These are phyloP conservation scores for Barnettozyma sucrosica DNA, from an alignment of 805 yeast genomes.

Conservation along the genomic window DNA sequence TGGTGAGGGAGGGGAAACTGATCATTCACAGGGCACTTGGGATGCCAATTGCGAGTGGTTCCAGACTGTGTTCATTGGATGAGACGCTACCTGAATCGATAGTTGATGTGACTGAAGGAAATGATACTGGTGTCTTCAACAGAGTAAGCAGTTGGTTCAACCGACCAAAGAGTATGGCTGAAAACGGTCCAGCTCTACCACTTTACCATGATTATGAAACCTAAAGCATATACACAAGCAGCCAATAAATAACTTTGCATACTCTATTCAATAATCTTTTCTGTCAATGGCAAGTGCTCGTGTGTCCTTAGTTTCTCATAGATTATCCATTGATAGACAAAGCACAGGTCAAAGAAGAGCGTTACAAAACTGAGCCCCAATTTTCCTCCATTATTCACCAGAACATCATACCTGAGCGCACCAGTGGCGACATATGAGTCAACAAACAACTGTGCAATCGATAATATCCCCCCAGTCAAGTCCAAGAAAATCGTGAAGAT, in stretches of 20 bases:
- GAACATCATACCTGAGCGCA: constrained; percentile 18
- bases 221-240: not conserved
- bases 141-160: constrained; percentile 1
- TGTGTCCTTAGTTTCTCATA: constrained; percentile 12
- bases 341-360: constrained; percentile 32
- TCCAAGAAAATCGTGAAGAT: constrained; percentile 44
- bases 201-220: not conserved
- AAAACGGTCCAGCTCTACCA: not conserved
- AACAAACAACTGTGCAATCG: constrained; percentile 20
- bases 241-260: not conserved
- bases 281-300: not conserved
- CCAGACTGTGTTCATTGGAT: not conserved
- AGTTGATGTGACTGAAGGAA: not conserved
- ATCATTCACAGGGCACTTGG: constrained; percentile 23
- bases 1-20: constrained; percentile 22
- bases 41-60: not conserved
- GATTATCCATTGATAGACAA: constrained; percentile 32
- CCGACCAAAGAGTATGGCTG: not conserved
- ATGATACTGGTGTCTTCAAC: not conserved
- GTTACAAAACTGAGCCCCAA: constrained; percentile 36
- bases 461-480: constrained; percentile 30
- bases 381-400: constrained; percentile 34
- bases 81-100: not conserved
- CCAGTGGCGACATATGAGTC: constrained; percentile 25
- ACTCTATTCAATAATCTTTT: not conserved